Evolutionary conservation across 2,329 filamentous ascomycete species (phyloP).

Genomic region (Rasamsonia emersonii): DNA sequence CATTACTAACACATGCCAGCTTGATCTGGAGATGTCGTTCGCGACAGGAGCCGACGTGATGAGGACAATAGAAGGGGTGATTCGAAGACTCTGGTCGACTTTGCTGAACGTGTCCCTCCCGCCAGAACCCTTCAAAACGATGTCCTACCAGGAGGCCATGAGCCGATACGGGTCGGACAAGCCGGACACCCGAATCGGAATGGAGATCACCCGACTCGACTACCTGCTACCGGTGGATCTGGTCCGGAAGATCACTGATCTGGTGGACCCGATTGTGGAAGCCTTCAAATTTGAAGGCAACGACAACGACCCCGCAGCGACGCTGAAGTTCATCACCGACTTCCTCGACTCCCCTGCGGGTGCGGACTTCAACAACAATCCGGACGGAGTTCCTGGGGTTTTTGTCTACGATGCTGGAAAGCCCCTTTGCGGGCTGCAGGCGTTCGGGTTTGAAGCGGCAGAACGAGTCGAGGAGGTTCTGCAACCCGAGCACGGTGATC

Average conservation of each 20-base stretch:
- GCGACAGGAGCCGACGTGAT: conserved; percentile 64
- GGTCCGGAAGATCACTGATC: conserved; percentile 62
- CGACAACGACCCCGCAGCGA: conserved; percentile 43
- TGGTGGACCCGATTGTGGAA: conserved; percentile 64
- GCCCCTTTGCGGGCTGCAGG: conserved; percentile 67
- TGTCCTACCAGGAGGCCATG: conserved; percentile 74
- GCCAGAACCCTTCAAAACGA: conserved; percentile 44
- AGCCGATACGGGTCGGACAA: conserved; percentile 78
- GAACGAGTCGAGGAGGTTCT: conserved; percentile 48
- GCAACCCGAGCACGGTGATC: conserved; percentile 59
- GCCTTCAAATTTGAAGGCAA: conserved; percentile 54
- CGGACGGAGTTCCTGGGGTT: conserved; percentile 69
- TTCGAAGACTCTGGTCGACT: conserved; percentile 47
- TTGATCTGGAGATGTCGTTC: conserved; percentile 93
- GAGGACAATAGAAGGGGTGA: conserved; percentile 42
- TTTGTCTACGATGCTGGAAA: conserved; percentile 65
- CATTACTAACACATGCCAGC: conserved; percentile 35
- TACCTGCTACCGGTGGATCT: conserved; percentile 56
- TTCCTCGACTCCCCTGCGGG: conserved; percentile 63
- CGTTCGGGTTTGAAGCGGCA: conserved; percentile 65
- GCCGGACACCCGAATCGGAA: conserved; percentile 72
- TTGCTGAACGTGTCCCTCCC: conserved; percentile 39
- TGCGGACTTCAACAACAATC: conserved; percentile 55
- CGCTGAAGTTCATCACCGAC: conserved; percentile 52
- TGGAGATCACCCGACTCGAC: conserved; percentile 58